Evolutionary conservation across 306 rosid genomes (phyloP).

Genomic region (Luffa acutangula): DNA sequence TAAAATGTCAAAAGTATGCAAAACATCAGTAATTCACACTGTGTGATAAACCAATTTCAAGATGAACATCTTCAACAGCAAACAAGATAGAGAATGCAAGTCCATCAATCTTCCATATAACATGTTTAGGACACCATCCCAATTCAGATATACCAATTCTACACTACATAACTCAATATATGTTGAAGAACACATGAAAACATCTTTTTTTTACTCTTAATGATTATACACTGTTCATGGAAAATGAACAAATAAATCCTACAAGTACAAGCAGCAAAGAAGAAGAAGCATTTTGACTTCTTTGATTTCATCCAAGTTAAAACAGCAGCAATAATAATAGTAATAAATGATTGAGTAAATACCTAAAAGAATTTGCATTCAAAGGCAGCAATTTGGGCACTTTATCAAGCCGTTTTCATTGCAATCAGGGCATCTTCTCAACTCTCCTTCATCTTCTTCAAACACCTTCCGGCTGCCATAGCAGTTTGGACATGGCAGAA

Average conservation of each 20-base stretch:
- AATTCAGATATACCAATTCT: neutral
- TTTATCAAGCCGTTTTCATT: constrained; percentile 79
- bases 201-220: neutral
- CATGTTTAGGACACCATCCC: neutral
- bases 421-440: constrained; percentile 54
- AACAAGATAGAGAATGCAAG: neutral
- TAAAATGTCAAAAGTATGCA: neutral
- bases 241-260: neutral
- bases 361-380: neutral
- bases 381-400: constrained; percentile 53
- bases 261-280: neutral
- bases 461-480: constrained; percentile 68
- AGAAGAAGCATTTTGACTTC: neutral
- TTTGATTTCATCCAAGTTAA: neutral
- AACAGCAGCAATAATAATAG: neutral
- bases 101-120: neutral
- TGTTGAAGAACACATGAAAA: neutral
- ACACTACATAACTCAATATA: constrained; percentile 2
- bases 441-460: constrained; percentile 31
- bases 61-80: neutral
- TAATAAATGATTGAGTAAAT: neutral
- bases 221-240: constrained; percentile 8
- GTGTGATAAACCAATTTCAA: neutral
- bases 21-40: neutral
- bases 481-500: constrained; percentile 58